Evolutionary conservation across 2,329 filamentous ascomycete genomes (phyloP).

Genomic region (Massarina eburnea): DNA sequence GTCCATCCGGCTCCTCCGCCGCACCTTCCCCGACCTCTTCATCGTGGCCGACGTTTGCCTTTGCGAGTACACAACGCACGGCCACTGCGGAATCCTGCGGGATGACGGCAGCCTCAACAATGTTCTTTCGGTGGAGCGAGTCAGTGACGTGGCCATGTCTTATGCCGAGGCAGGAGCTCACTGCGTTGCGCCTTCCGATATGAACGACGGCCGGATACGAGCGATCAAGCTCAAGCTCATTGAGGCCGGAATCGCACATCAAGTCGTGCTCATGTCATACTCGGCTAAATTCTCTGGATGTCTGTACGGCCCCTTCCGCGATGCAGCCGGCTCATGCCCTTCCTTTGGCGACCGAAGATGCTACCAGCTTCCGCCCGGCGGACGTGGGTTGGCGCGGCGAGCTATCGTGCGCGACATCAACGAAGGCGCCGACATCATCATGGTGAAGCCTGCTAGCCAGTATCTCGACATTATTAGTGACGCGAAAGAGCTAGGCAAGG

Average conservation of each 20-base stretch:
- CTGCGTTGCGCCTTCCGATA: slow-evolving; percentile 95
- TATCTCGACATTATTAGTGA: slow-evolving; percentile 98
- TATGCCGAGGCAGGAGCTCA: slow-evolving; percentile 96
- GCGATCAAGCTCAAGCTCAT: slow-evolving; percentile 98
- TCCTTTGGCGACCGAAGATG: slow-evolving; percentile 94
- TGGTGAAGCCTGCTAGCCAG: slow-evolving; percentile 96
- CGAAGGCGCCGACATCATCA: slow-evolving; percentile 96
- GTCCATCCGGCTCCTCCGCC: slow-evolving; percentile 79
- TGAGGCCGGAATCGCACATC: slow-evolving; percentile 88
- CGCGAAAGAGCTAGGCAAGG: slow-evolving; percentile 88
- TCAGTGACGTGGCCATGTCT: slow-evolving; percentile 95
- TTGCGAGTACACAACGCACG: slow-evolving; percentile 97
- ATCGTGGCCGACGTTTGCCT: slow-evolving; percentile 92
- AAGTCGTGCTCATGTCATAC: slow-evolving; percentile 94
- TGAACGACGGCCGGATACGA: slow-evolving; percentile 97
- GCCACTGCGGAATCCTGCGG: slow-evolving; percentile 92
- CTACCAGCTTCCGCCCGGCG: slow-evolving; percentile 94
- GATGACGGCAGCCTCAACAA: slow-evolving; percentile 95
- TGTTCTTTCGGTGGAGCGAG: slow-evolving; percentile 85
- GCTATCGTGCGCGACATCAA: slow-evolving; percentile 87
- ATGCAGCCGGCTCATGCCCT: slow-evolving; percentile 87
- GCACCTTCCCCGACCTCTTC: slow-evolving; percentile 86
- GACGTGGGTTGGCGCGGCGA: slow-evolving; percentile 84
- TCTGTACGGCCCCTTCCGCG: slow-evolving; percentile 94
- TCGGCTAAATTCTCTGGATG: slow-evolving; percentile 97